Evolutionary conservation across 139 green algal genomes (phyloP).

Genomic region (Bryopsis sp.): DNA sequence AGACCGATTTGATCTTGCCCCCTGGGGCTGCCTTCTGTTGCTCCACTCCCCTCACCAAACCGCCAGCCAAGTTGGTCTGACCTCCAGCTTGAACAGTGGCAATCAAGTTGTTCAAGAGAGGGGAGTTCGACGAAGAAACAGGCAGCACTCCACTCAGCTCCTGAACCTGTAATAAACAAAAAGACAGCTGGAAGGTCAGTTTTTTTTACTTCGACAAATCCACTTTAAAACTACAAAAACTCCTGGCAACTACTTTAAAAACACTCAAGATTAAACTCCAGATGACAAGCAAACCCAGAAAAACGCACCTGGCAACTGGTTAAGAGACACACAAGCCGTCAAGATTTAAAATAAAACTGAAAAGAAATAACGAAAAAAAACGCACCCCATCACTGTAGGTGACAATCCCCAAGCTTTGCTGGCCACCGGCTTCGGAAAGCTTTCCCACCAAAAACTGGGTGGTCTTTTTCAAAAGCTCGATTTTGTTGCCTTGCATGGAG

Average conservation of each 20-base stretch:
- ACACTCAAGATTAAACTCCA: too few species aligned
- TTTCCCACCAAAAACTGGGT: slow-evolving; percentile 10
- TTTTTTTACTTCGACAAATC: too few species aligned
- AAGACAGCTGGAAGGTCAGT: too few species aligned
- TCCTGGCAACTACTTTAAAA: too few species aligned
- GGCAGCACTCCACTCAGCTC: not conserved
- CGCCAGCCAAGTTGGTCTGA: not conserved
- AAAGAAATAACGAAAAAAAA: not conserved
- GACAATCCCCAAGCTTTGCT: not conserved
- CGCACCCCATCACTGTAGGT: not conserved
- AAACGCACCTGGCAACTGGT: too few species aligned
- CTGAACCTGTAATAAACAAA: not conserved
- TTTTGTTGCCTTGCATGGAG: slow-evolving; percentile 1
- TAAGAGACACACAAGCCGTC: too few species aligned
- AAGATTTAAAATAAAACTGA: too few species aligned
- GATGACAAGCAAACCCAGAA: too few species aligned
- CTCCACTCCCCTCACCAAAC: not conserved
- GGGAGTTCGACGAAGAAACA: not conserved
- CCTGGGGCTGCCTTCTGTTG: not conserved
- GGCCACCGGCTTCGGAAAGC: slow-evolving; percentile 3
- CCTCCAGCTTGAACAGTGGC: not conserved
- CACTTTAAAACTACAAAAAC: too few species aligned
- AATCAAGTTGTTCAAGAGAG: not conserved
- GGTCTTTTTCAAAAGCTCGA: slow-evolving; percentile 13
- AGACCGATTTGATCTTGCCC: slow-evolving; percentile 1